Conservation (phyloP, 352 stramenopile species). For the Pythium brassicae region DNA sequence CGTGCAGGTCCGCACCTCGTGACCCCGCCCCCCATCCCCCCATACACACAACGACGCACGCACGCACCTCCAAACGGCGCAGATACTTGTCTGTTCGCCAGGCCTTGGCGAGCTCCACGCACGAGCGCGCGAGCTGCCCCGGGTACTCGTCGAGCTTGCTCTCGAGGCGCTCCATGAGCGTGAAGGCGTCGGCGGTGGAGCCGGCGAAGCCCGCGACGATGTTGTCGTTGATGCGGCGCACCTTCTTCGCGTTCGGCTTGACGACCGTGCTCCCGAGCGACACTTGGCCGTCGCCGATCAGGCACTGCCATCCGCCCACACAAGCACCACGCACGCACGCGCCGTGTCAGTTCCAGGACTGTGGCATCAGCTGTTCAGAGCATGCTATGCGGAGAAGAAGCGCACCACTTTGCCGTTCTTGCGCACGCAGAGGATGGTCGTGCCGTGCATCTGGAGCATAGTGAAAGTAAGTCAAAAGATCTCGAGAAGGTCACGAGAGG, state of each 20-base stretch:
- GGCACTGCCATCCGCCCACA: slow-evolving; percentile 33
- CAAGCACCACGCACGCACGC: background rate
- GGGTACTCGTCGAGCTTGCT: slow-evolving; percentile 98
- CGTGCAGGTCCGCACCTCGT: background rate
- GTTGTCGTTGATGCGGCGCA: slow-evolving; percentile 92
- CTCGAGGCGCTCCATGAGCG: slow-evolving; percentile 97
- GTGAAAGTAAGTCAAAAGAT: slow-evolving; percentile 3
- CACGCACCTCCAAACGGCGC: slow-evolving; percentile 87
- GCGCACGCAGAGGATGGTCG: slow-evolving; percentile 97
- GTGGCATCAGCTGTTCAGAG: no score
- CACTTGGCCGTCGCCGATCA: slow-evolving; percentile 98
- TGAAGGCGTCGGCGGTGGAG: slow-evolving; percentile 97
- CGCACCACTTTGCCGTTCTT: slow-evolving; percentile 96
- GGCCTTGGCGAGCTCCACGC: slow-evolving; percentile 98
- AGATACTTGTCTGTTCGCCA: slow-evolving; percentile 99
- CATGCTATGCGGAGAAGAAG: slow-evolving; percentile 7
- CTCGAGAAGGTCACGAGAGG: slow-evolving; percentile 1
- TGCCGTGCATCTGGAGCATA: slow-evolving; percentile 86
- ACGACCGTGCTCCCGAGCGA: slow-evolving; percentile 94
- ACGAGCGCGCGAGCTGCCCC: slow-evolving; percentile 94
- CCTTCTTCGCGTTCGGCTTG: slow-evolving; percentile 98
- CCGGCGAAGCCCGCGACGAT: slow-evolving; percentile 97
- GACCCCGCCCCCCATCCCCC: no score
- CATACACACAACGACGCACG: background rate
- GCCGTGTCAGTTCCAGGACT: background rate